A percentile compares a stretch with the other conserved stretches of the same genome.
Conservation (phyloP, 805 yeast species). For the Hanseniaspora lindneri region DNA sequence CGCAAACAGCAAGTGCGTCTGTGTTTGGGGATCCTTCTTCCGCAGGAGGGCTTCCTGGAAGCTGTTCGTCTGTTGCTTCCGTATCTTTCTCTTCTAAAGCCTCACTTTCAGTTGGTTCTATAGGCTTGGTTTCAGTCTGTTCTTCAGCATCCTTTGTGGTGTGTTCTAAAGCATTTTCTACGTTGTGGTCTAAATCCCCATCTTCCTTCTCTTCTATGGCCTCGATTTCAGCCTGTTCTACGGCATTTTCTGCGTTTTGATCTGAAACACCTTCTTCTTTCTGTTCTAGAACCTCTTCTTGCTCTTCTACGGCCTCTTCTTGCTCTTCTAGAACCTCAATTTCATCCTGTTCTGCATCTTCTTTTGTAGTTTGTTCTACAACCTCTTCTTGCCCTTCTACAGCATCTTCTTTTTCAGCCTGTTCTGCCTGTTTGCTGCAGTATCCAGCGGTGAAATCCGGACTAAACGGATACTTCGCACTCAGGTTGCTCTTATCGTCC, state of each 20-base stretch:
- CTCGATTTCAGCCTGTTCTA: too few species aligned
- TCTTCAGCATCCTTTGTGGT: conserved; percentile 14
- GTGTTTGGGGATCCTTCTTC: conserved; percentile 8
- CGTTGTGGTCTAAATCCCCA: too few species aligned
- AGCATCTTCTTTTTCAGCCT: neutral
- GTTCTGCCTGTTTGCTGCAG: neutral
- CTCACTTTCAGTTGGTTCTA: neutral
- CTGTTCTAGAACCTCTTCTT: conserved; percentile 8
- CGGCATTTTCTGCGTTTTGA: too few species aligned
- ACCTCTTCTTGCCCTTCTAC: neutral
- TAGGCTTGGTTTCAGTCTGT: conserved; percentile 9
- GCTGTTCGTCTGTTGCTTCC: too few species aligned
- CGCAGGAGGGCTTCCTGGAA: too few species aligned
- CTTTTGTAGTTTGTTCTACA: conserved; percentile 1
- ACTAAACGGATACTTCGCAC: neutral
- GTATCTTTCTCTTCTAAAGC: conserved; percentile 12
- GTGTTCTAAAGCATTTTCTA: too few species aligned
- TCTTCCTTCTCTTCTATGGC: too few species aligned
- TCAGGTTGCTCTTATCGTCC: conserved; percentile 7
- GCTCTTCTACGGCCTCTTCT: conserved; percentile 9
- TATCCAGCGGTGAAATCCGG: conserved; percentile 5
- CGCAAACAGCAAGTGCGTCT: conserved; percentile 9
- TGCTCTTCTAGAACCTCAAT: conserved; percentile 12
- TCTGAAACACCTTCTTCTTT: conserved; percentile 15
- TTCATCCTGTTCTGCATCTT: conserved; percentile 17